Base-by-base conservation (phyloP, 108 stramenopile species). In the Bacterosira constricta region DNA sequence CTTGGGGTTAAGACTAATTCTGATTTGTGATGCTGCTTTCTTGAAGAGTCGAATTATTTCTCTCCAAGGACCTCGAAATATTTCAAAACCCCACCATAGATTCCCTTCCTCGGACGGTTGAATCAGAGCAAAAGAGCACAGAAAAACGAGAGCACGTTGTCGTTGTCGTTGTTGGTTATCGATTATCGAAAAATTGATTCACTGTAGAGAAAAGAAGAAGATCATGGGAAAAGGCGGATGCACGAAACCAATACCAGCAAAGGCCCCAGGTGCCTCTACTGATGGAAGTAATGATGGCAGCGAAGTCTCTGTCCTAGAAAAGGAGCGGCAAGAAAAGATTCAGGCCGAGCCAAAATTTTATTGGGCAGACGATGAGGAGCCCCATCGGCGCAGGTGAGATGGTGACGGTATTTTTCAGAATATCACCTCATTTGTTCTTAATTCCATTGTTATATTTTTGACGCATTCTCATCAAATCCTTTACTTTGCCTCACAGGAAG, bases 311-410 rank as follows among this genome's bases (percentile, higher is more conserved):
- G 39, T 45, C 25, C 70, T 77, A 13, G 82, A 74, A 45, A 62
- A 63, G 11, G 79, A 79, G 54, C 66, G 73, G 1, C 18, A 66
- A 32, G 58, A 75, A 35, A 83, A 80, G 41, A 73, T 74, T 17
- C 23, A 45, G 8, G 37, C 45, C 6, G 42, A 54, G n/a, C 74
- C 74, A 9, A 71, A 85, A 26, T 86, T 86, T 55, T 54, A 65
- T 38, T 81, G 83, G 76, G 55, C 69, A 6, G 46, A 76, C 34
- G 56, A 62, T 31, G 84, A 85, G 26, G 86, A 87, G 64, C 86
- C 86, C 18, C 85, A 86, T 52, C 51, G 69, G 35, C 56, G 55
- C 21, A 77, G 89, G 55, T 68, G 83, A 37, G 67, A 51, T 2
- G 42, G 5, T 17, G 5, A 44, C n/a, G 4, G 42, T 21, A 4